Conservation (phyloP, 2,329 filamentous ascomycete genomes). For the Talaromyces amestolkiae region DNA sequence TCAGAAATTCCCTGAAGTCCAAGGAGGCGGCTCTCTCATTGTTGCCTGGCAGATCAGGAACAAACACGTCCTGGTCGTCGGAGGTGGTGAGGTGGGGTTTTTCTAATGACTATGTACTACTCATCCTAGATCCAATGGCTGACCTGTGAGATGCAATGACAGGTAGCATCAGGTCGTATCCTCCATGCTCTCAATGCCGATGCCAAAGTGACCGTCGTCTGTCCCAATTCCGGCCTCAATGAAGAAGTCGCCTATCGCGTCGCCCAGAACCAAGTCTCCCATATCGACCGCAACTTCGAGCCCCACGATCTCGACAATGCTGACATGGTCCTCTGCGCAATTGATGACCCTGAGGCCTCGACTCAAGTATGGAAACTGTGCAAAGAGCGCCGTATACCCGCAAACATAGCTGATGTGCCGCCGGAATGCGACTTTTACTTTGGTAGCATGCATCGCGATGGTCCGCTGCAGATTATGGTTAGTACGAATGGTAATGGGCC, state of each 20-base stretch:
- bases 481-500: slow-evolving; percentile 97
- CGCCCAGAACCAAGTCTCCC: slow-evolving; percentile 68
- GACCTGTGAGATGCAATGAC: slow-evolving; percentile 18
- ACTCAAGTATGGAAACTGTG: slow-evolving; percentile 90
- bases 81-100: slow-evolving; percentile 79
- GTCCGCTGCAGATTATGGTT: slow-evolving; percentile 96
- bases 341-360: slow-evolving; percentile 91
- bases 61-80: slow-evolving; percentile 87
- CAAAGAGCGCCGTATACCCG: slow-evolving; percentile 77
- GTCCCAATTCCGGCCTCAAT: slow-evolving; percentile 75
- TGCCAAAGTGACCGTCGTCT: slow-evolving; percentile 81
- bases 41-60: slow-evolving; percentile 92
- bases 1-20: slow-evolving; percentile 69
- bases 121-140: slow-evolving; percentile 24
- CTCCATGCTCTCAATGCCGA: slow-evolving; percentile 93
- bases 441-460: slow-evolving; percentile 90
- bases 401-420: slow-evolving; percentile 96
- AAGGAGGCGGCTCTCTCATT: slow-evolving; percentile 89
- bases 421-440: slow-evolving; percentile 99
- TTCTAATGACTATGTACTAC: neutral
- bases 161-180: slow-evolving; percentile 95
- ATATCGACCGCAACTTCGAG: slow-evolving; percentile 80
- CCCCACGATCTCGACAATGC: slow-evolving; percentile 77
- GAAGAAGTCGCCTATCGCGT: slow-evolving; percentile 84
- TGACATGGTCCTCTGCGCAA: slow-evolving; percentile 87